Evolutionary conservation across 2,329 filamentous ascomycete species (phyloP), one percentile per base, ranked within the genome.

Genomic region (Ophiostoma pallidulum): DNA sequence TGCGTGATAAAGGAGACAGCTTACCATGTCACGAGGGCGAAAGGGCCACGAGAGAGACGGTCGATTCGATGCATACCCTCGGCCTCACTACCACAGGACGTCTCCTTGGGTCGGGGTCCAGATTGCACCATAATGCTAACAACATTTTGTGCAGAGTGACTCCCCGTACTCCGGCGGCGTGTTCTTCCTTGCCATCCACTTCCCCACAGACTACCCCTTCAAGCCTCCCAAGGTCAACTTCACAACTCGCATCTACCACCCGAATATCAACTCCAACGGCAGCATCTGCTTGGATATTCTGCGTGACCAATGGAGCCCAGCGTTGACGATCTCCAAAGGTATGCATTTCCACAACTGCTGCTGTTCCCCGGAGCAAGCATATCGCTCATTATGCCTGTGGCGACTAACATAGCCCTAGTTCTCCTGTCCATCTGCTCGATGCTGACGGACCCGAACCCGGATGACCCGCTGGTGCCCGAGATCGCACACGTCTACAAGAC

Each of bases 151-250:
- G 51, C 60, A 94, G 88, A 78, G 85, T 68, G 92, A 97, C 70
- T 96, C 89, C 64, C 92, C 92, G 68, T 98, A 97, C 77, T 88
- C 90, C 43, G 90, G 91, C 67, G 92, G 92, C 64, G 91, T 98
- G 60, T 98, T 98, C 79, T 98, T 98, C 82, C 80, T 98, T 58
- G 84, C 86, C 59, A 98, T 98, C 65, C 89, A 96, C 73, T 97
- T 98, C 78, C 92, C 92, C 59, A 98, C 92, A 77, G 92, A 98
- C 77, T 98, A 98, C 72, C 92, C 92, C 36, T 98, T 98, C 80
- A 98, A 98, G 84, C 92, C 92, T 54, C 92, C 92, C 60, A 98
- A 98, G 81, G 90, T 98, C 72, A 96, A 96, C 84, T 98, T 98
- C 80, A 97, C 89, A 61, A 98, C 92, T 57, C 86, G 91, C 66